These are phyloP conservation scores for Ambrosiella beaveri DNA, from an alignment of 2,329 filamentous ascomycete species.

Conservation along the genomic window DNA sequence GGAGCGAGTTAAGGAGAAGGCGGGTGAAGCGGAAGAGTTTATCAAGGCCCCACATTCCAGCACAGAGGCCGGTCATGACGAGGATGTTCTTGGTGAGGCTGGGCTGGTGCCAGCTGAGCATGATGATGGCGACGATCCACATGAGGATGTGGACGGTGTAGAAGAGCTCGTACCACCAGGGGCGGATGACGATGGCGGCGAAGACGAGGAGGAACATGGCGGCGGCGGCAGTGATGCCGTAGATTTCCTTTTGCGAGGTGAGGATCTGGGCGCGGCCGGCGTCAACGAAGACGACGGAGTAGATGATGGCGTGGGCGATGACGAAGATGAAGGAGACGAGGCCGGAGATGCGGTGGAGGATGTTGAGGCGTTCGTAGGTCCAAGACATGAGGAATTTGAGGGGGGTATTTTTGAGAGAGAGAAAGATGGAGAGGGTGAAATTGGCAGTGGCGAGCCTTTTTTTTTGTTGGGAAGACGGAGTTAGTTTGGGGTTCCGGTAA, in stretches of 20 bases:
- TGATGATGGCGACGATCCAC: conserved; percentile 31
- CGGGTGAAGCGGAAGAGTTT: conserved; percentile 30
- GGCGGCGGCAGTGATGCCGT: conserved; percentile 30
- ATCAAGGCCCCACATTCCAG: conserved; percentile 33
- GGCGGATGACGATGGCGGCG: conserved; percentile 26
- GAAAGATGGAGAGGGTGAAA: conserved; percentile 32
- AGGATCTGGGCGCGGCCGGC: conserved; percentile 19
- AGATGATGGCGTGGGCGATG: conserved; percentile 29
- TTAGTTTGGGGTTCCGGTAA: too few relatives aligned
- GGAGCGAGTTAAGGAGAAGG: conserved; percentile 27
- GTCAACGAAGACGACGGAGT: conserved; percentile 25
- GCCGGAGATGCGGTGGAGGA: conserved; percentile 36
- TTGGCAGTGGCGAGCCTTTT: conserved; percentile 27
- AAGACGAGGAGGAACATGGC: conserved; percentile 27
- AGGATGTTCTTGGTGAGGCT: conserved; percentile 25
- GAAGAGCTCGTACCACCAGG: conserved; percentile 38
- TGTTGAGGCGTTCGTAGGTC: conserved; percentile 42
- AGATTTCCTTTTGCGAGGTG: conserved; percentile 24
- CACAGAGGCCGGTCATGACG: conserved; percentile 26
- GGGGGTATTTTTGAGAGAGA: conserved; percentile 42
- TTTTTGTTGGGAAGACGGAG: too few relatives aligned
- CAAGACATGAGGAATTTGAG: conserved; percentile 34
- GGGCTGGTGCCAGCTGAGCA: conserved; percentile 35
- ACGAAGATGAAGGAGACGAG: conserved; percentile 29
- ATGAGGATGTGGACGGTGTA: conserved; percentile 34